These are phyloP conservation scores for Eimeria necatrix DNA, from an alignment of 169 alveolate genomes.

Conservation along the genomic window DNA sequence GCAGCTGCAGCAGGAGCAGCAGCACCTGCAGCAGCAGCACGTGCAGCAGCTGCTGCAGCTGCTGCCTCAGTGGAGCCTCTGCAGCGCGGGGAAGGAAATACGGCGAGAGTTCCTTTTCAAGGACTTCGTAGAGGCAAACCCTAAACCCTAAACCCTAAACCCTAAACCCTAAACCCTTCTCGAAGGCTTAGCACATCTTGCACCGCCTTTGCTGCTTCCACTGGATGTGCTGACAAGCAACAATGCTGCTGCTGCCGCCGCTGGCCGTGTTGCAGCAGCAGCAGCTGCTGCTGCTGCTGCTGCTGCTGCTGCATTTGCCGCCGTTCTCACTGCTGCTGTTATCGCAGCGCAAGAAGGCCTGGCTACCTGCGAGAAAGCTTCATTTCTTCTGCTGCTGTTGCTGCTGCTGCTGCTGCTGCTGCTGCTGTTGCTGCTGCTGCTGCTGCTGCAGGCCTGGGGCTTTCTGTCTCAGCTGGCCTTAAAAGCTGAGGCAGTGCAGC, in stretches of 20 bases:
- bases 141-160: slow-evolving; percentile 36
- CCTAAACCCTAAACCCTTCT: not conserved
- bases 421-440: slow-evolving; percentile 47
- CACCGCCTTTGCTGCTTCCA: too few relatives aligned
- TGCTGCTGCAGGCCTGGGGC: slow-evolving; percentile 34
- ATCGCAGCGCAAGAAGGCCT: not conserved
- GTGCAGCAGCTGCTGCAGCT: slow-evolving; percentile 23
- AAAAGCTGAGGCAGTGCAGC: not conserved
- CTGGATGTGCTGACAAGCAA: not conserved
- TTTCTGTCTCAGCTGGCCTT: not conserved
- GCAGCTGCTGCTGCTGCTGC: slow-evolving; percentile 66
- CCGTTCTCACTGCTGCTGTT: not conserved
- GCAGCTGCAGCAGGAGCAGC: not conserved
- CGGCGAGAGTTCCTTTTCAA: not conserved
- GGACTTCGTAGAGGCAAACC: not conserved
- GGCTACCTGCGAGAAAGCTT: too few relatives aligned
- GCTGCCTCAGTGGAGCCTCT: not conserved
- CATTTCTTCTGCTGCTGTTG: slow-evolving; percentile 2
- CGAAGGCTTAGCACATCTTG: not conserved
- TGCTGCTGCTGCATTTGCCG: slow-evolving; percentile 13
- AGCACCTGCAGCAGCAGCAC: slow-evolving; percentile 15
- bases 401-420: slow-evolving; percentile 18
- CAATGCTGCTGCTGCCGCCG: slow-evolving; percentile 31
- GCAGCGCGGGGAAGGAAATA: not conserved
- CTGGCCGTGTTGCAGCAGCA: too few relatives aligned